Base-by-base conservation (phyloP, 805 yeast genomes). In the Teunomyces tritomae region DNA sequence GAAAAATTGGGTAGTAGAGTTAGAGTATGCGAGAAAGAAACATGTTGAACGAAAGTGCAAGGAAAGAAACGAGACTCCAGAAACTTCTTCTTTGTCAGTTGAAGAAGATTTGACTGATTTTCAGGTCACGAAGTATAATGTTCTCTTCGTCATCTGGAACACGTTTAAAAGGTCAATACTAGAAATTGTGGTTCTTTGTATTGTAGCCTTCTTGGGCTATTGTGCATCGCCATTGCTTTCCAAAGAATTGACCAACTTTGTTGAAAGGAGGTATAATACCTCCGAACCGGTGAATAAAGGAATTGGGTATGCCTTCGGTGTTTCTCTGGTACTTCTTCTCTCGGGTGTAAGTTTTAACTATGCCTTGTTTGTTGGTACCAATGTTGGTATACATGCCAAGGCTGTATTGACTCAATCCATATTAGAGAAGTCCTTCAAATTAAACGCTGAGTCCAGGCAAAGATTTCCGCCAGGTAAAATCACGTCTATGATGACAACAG, bases 401-500 rank as follows among this genome's bases (percentile, higher is more conserved):
- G 44, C 55, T 1, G 36, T 52, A 1, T 46, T 58, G 10, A 54
- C 51, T 5, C 51, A 55, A n/a, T 47, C 49, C 6, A 43, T 58
- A 5, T 29, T 52, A 6, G 50, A 50, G 26, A 58, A 58, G 43
- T 39, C 58, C 8, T 54, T 52, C 34, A 39, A 40, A 26, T 47
- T 58, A 40, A 51, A 50, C 43, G 46, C 45, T 14, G 43, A 35
- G 14, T 45, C 55, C 6, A 51, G 46, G 28, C 49, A 48, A 30
- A 46, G 43, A 17, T 58, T 45, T 39, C 55, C 60, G 2, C 27
- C 48, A 1, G 46, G 55, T 9, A 50, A 47, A 14, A 47, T 57
- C 30, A 54, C 55, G 6, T 49, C 58, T 9, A 43, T 58, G 42
- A 35, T 57, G 20, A 49, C 54, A 11, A 47, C 59, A 6, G 62